A percentile compares a stretch with the other conserved stretches of the same genome.
These are phyloP conservation scores for Rhododendron henanense DNA, from an alignment of 148 eudicot genomes.

Conservation along the genomic window DNA sequence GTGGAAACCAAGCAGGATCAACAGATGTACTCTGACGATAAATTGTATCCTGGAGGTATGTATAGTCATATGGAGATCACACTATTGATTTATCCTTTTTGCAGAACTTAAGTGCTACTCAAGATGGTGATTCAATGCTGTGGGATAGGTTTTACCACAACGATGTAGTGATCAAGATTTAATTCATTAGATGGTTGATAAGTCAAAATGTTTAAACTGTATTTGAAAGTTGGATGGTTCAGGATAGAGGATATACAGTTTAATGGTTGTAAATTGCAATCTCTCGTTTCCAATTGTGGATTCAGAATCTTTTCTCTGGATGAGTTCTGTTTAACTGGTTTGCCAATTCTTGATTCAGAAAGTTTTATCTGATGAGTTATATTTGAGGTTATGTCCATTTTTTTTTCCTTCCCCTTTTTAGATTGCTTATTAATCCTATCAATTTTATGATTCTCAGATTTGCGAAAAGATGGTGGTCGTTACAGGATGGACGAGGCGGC, in stretches of 20 bases:
- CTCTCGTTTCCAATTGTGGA: background rate
- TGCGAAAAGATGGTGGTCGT: conserved; percentile 33
- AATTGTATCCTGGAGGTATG: conserved; percentile 47
- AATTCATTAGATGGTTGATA: background rate
- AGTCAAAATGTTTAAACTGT: background rate
- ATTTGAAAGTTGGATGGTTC: background rate
- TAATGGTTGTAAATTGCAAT: background rate
- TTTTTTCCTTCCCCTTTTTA: background rate
- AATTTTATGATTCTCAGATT: conserved; percentile 29
- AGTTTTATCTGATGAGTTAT: background rate
- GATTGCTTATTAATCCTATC: background rate
- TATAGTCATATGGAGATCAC: conserved; percentile 15
- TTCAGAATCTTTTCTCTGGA: background rate
- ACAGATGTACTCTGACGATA: conserved; percentile 28
- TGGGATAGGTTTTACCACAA: background rate
- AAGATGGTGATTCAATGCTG: background rate
- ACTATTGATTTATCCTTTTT: background rate
- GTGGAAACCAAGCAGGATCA: conserved; percentile 29
- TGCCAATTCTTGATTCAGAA: background rate
- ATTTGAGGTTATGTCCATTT: background rate
- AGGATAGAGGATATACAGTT: background rate
- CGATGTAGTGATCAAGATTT: background rate
- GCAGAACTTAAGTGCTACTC: background rate
- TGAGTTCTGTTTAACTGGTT: conserved; percentile 2
- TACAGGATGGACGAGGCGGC: conserved; percentile 38